Base-by-base conservation (phyloP, 345 rosid species). In the Toxicodendron radicans region DNA sequence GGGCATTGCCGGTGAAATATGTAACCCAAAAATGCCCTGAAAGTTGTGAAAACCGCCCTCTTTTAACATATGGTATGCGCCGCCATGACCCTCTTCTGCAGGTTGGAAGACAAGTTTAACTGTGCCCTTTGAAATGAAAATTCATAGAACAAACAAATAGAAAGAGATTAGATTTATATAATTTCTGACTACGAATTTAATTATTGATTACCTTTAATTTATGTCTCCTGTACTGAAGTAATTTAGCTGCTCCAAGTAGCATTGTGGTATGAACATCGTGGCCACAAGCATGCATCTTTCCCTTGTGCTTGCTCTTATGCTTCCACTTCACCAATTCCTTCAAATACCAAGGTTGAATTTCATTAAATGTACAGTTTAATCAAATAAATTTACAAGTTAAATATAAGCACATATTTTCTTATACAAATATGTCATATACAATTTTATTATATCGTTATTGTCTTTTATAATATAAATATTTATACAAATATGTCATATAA, bases 251-350 rank as follows among this genome's bases (percentile, higher is more conserved):
- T 65, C 85, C 90, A 48, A 87, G 87, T 48, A 83, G 74, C 90
- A 87, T 87, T 23, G 87, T 70, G 9, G 78, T 78, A 69, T 85
- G 91, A 69, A 74, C 88, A 53, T 87, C 91, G 43, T 85, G 91
- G 30, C 91, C 88, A 65, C 91, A 85, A n/a, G 91, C 91, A 68
- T 87, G 91, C 91, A 85, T 85, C 80, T 85, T 83, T 14, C 87
- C 87, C 12, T 73, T 32, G 48, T 16, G 71, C 80, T 79, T 87
- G 81, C 88, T 87, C 72, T 85, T 83, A 43, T 81, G 74, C 56
- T 80, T 82, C 86, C 83, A 83, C 10, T 83, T 85, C 6, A 87
- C 84, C 68, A 80, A 27, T 82, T 87, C 88, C 88, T 87, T 70
- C 27, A 68, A 24, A 18, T 56, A 17, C 5, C 59, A 38, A 58